Conservation (phyloP, 1,284 basidiomycete species). For the Irpex sp. region DNA sequence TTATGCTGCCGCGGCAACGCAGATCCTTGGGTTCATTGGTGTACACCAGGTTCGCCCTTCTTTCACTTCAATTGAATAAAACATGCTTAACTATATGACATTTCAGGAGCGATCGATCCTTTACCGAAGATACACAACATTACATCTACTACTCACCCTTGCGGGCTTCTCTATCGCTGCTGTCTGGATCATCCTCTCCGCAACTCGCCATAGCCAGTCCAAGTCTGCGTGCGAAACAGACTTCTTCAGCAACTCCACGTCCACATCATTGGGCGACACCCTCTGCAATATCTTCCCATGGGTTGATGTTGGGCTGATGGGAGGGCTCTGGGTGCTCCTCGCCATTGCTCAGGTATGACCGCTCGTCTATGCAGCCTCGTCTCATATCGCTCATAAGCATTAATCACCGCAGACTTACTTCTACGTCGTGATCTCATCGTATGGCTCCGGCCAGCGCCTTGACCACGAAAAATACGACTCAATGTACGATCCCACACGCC, state of each 20-base stretch:
- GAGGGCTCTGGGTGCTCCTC: slow-evolving; percentile 76
- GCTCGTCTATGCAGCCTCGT: slow-evolving; percentile 5
- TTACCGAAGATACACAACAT: slow-evolving; percentile 71
- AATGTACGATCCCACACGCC: slow-evolving; percentile 63
- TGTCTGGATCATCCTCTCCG: slow-evolving; percentile 79
- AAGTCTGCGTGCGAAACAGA: slow-evolving; percentile 59
- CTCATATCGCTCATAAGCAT: background rate
- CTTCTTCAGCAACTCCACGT: slow-evolving; percentile 48
- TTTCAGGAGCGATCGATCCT: slow-evolving; percentile 72
- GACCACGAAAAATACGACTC: slow-evolving; percentile 82
- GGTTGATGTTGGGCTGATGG: slow-evolving; percentile 92
- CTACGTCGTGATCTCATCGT: slow-evolving; percentile 66
- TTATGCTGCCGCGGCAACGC: slow-evolving; percentile 68
- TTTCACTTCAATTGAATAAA: background rate
- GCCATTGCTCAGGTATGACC: slow-evolving; percentile 65
- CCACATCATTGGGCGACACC: slow-evolving; percentile 52
- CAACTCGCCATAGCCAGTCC: slow-evolving; percentile 67
- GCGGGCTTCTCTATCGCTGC: slow-evolving; percentile 74
- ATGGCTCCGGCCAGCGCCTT: slow-evolving; percentile 68
- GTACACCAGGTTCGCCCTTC: slow-evolving; percentile 60
- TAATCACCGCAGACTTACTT: slow-evolving; percentile 55
- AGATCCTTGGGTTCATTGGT: slow-evolving; percentile 79
- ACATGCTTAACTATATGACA: background rate
- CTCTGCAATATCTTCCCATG: slow-evolving; percentile 87
- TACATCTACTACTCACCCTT: slow-evolving; percentile 59